These are phyloP conservation scores for Vanderwaltozyma polyspora DNA, from an alignment of 805 yeast genomes.

Conservation along the genomic window DNA sequence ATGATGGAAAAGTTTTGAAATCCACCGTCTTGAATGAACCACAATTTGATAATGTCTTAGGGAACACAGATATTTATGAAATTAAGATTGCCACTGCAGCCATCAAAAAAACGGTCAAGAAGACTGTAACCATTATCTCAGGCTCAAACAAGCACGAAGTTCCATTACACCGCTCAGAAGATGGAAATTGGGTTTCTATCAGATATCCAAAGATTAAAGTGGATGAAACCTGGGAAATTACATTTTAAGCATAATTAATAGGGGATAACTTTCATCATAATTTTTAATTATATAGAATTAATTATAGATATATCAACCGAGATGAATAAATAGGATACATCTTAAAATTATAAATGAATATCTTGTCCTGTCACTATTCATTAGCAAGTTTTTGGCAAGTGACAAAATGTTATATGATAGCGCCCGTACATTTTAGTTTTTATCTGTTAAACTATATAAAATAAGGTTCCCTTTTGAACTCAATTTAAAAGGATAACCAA, in stretches of 20 bases:
- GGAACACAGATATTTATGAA: conserved; percentile 40
- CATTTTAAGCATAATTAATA: conserved; percentile 15
- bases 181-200: conserved; percentile 24
- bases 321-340: too few species aligned
- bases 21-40: conserved; percentile 21
- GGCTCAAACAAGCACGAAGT: conserved; percentile 28
- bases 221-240: conserved; percentile 38
- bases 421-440: too few species aligned
- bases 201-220: conserved; percentile 42
- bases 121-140: neutral
- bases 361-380: too few species aligned
- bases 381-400: too few species aligned
- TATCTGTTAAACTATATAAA: too few species aligned
- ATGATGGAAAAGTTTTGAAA: conserved; percentile 24
- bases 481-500: too few species aligned
- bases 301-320: too few species aligned
- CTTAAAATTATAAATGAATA: too few species aligned
- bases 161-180: conserved; percentile 8
- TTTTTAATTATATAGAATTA: too few species aligned
- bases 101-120: neutral
- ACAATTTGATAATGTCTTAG: conserved; percentile 18
- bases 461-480: too few species aligned
- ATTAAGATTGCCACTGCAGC: conserved; percentile 38
- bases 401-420: too few species aligned
- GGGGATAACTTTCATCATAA: too few species aligned